These are phyloP conservation scores for Stephania japonica DNA, from an alignment of 164 flowering plant species.

Conservation along the genomic window DNA sequence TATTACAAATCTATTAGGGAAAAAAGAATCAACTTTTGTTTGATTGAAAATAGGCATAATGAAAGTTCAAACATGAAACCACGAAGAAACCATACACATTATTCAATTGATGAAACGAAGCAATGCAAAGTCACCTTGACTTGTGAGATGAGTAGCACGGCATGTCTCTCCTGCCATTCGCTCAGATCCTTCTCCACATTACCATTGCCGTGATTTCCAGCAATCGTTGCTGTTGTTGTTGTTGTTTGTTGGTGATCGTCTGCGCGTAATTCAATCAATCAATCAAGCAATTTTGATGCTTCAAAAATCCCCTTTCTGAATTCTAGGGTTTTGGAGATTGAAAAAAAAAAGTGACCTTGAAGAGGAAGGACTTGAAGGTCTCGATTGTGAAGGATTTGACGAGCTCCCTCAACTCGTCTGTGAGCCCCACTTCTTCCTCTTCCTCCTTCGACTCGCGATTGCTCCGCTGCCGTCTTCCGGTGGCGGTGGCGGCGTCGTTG, in stretches of 20 bases:
- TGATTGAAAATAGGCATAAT: too few relatives aligned
- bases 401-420: conserved; percentile 42
- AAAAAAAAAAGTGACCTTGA: conserved; percentile 24
- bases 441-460: conserved; percentile 8
- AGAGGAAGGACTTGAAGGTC: conserved; percentile 65
- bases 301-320: not conserved
- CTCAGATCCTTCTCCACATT: conserved; percentile 59
- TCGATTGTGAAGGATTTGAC: conserved; percentile 64
- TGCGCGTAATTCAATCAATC: conserved; percentile 17
- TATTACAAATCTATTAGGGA: too few relatives aligned
- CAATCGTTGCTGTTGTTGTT: conserved; percentile 4
- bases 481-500: not conserved
- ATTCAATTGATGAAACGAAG: too few relatives aligned
- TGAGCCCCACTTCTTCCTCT: conserved; percentile 50
- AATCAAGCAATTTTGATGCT: too few relatives aligned
- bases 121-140: conserved; percentile 41
- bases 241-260: conserved; percentile 35
- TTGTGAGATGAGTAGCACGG: conserved; percentile 58
- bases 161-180: conserved; percentile 84
- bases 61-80: too few relatives aligned
- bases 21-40: too few relatives aligned
- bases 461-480: not conserved
- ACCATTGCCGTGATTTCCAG: conserved; percentile 15
- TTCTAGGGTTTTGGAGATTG: not conserved
- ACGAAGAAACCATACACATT: too few relatives aligned